phyloP scores from a whole-genome alignment of 371 early-diverging fungal species.

The Mucor racemosus region DNA sequence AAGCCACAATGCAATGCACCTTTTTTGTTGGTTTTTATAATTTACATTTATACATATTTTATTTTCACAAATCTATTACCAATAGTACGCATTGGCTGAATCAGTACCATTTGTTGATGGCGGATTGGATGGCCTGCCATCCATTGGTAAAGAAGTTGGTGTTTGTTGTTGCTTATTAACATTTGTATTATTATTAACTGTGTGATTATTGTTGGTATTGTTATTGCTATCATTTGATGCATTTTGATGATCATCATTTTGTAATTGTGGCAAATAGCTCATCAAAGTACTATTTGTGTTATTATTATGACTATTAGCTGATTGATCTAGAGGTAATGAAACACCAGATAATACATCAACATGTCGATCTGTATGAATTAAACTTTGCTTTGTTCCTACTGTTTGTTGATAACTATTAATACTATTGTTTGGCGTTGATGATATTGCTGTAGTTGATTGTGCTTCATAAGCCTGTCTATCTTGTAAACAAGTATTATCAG shows the following conservation, averaged over 20 bases:
- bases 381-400: slow-evolving; percentile 21
- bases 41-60: background rate
- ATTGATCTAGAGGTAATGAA: slow-evolving; percentile 23
- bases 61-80: slow-evolving; percentile 12
- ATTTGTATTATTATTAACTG: slow-evolving; percentile 1
- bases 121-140: slow-evolving; percentile 27
- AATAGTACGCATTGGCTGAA: slow-evolving; percentile 28
- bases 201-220: background rate
- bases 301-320: background rate
- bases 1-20: too few species aligned
- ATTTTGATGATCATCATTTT: background rate
- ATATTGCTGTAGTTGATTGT: slow-evolving; percentile 37
- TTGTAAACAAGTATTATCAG: background rate
- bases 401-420: background rate
- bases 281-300: background rate
- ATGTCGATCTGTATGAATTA: slow-evolving; percentile 42
- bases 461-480: slow-evolving; percentile 17
- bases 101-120: slow-evolving; percentile 11
- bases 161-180: background rate
- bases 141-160: slow-evolving; percentile 1
- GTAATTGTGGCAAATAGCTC: slow-evolving; percentile 11
- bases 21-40: too few species aligned
- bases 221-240: background rate
- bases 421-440: background rate
- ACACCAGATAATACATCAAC: slow-evolving; percentile 45